Evolutionary conservation across 352 stramenopile genomes (phyloP), one percentile per base, ranked within the genome.

Genomic region (Globisporangium solare): DNA sequence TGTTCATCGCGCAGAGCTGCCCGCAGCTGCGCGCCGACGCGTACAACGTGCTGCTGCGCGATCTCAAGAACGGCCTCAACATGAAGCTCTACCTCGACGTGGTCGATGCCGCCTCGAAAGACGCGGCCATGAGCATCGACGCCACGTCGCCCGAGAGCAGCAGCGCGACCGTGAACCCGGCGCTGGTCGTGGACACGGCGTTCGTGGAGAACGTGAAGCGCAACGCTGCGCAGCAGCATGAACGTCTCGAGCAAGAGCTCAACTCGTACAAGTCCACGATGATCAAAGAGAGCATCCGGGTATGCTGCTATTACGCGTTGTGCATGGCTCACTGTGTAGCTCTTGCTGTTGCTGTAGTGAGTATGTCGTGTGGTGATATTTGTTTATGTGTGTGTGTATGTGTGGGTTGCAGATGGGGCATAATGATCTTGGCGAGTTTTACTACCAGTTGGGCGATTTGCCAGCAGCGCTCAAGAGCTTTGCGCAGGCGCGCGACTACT

Each of bases 191-290:
- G 1, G 74, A 87, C 51, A 35, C 62, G 17, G 52, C 73, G 17
- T 68, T 81, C 32, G 72, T 95, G 18, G 81, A 95, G 40, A 84
- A 35, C 47, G 70, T 89, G 22, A 80, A 80, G 47, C 79, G 81
- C 52, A 88, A 61, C 51, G 77, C 79, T 1, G 65, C 69, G 21
- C 70, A 86, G 39, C 81, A 89, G 58, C 83, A 94, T 49, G 86
- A 93, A 47, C 79, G 82, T 4, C 67, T 96, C 32, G 84, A 94
- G 62, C 84, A 93, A 53, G 86, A 96, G 59, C 76, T 96, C 17
- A 92, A 94, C 57, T 94, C 85, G 69, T 96, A 94, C 74, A 96
- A 96, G 67, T 94, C 83, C 35, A 94, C 79, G 15, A 89, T 94
- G 77, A 94, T 96, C 76, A 96, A 96, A 63, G 86, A 96, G 59